phyloP scores from a whole-genome alignment of 2,329 filamentous ascomycete genomes.

The Penicillium sp. region DNA sequence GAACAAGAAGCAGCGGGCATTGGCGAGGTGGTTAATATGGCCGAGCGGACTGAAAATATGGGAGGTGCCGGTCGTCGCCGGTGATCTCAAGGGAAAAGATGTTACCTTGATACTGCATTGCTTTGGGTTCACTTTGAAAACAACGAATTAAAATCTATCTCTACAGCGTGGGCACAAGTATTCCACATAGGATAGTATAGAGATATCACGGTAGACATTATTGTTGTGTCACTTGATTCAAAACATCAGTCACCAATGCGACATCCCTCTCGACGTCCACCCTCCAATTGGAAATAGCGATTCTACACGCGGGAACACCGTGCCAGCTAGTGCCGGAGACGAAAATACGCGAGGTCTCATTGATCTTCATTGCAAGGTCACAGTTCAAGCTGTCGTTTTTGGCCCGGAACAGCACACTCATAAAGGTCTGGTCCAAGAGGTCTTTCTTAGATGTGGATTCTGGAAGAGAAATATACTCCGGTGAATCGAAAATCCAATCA shows the following conservation, averaged over 20 bases:
- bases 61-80: constrained; percentile 53
- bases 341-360: constrained; percentile 74
- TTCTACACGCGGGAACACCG: constrained; percentile 72
- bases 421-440: constrained; percentile 61
- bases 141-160: neutral
- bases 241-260: constrained; percentile 65
- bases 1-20: constrained; percentile 96
- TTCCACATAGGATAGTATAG: neutral
- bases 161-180: neutral
- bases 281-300: constrained; percentile 86
- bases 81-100: constrained; percentile 22
- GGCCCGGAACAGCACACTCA: constrained; percentile 79
- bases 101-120: neutral
- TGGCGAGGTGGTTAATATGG: constrained; percentile 87
- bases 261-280: constrained; percentile 71
- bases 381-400: constrained; percentile 67
- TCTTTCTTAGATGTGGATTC: constrained; percentile 39
- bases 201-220: neutral
- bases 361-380: constrained; percentile 72
- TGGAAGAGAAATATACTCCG: constrained; percentile 70
- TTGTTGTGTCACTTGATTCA: constrained; percentile 54
- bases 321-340: constrained; percentile 82
- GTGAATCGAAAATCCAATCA: constrained; percentile 62
- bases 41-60: constrained; percentile 66
- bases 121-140: neutral